These are phyloP conservation scores for Saccharata proteae DNA, from an alignment of 2,329 filamentous ascomycete species.

Conservation along the genomic window DNA sequence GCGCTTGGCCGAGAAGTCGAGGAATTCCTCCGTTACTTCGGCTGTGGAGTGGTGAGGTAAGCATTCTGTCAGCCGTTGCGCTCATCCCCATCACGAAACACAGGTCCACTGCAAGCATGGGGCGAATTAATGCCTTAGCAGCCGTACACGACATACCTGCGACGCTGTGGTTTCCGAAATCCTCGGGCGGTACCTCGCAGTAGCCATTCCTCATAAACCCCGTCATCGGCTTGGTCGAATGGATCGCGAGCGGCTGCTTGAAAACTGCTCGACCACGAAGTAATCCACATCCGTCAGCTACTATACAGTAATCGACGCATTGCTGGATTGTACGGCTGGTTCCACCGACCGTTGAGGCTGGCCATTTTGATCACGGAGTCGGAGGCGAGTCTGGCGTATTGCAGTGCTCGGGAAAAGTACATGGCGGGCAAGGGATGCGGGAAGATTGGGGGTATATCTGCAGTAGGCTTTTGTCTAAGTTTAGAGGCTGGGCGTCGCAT, in stretches of 20 bases:
- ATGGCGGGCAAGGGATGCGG: too few relatives aligned
- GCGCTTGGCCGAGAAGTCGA: slow-evolving; percentile 46
- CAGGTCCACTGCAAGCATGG: neutral
- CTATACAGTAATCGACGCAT: neutral
- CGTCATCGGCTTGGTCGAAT: slow-evolving; percentile 46
- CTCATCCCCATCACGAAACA: neutral
- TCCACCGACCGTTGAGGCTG: slow-evolving; percentile 7
- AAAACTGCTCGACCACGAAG: slow-evolving; percentile 31
- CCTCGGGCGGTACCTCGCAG: slow-evolving; percentile 42
- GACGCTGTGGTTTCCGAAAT: slow-evolving; percentile 49
- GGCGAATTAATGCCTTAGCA: too few relatives aligned
- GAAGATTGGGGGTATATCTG: too few relatives aligned
- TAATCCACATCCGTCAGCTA: neutral
- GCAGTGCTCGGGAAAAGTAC: too few relatives aligned
- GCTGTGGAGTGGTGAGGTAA: slow-evolving; percentile 13
- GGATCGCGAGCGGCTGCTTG: slow-evolving; percentile 44
- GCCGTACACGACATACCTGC: slow-evolving; percentile 33
- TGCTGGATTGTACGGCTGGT: neutral
- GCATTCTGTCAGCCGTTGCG: neutral
- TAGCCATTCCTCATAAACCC: slow-evolving; percentile 51
- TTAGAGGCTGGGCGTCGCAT: too few relatives aligned
- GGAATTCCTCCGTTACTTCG: slow-evolving; percentile 47
- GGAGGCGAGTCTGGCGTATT: too few relatives aligned
- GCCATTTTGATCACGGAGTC: too few relatives aligned
- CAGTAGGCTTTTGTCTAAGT: too few relatives aligned